These are phyloP conservation scores for Aspergillus texensis DNA, from an alignment of 2,329 filamentous ascomycete species.

Conservation along the genomic window DNA sequence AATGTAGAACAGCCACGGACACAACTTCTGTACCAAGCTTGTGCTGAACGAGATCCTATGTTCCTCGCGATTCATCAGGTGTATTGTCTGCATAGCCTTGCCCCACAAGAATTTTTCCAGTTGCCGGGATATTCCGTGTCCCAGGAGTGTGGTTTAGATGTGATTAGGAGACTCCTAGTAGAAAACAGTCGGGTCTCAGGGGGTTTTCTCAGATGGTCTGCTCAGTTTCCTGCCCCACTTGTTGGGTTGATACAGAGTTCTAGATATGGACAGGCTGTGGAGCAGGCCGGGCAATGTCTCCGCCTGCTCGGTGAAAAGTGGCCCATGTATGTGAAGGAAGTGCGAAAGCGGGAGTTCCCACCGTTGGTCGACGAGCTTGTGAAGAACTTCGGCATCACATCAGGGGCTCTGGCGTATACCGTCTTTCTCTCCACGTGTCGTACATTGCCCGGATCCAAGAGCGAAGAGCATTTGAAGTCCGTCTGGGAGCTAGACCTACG, in stretches of 20 bases:
- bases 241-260: constrained; percentile 31
- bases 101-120: constrained; percentile 39
- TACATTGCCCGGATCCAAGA: constrained; percentile 21
- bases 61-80: constrained; percentile 69
- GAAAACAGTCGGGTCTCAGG: constrained; percentile 47
- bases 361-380: constrained; percentile 61
- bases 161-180: constrained; percentile 50
- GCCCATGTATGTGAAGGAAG: constrained; percentile 37
- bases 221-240: constrained; percentile 50
- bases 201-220: constrained; percentile 49
- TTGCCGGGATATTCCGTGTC: constrained; percentile 40
- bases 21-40: constrained; percentile 61
- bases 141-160: constrained; percentile 31
- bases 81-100: constrained; percentile 59
- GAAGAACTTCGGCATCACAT: constrained; percentile 51
- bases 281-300: constrained; percentile 51
- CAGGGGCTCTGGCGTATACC: constrained; percentile 56
- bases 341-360: constrained; percentile 49
- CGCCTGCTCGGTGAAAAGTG: constrained; percentile 47
- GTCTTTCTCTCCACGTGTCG: constrained; percentile 50
- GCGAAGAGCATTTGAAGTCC: constrained; percentile 19
- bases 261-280: constrained; percentile 35
- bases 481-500: constrained; percentile 25
- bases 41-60: constrained; percentile 58
- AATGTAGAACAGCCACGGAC: constrained; percentile 48